A percentile compares a stretch with the other conserved stretches of the same genome.
phyloP scores from a whole-genome alignment of 768 basidiomycete species.

The Mycena albidolilacea region DNA sequence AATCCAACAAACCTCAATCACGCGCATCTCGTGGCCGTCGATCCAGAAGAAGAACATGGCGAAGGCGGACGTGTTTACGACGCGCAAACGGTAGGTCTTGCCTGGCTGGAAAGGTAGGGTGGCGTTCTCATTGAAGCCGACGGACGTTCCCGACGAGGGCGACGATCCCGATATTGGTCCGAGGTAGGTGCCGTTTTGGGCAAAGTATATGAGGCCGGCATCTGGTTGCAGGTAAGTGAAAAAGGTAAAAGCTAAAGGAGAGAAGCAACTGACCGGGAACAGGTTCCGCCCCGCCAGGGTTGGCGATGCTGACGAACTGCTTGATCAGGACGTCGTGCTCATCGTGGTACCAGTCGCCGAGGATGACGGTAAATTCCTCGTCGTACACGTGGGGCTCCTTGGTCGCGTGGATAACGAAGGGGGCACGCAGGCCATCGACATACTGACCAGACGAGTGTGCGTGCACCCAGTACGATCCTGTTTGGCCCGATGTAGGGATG shows the following conservation, averaged over 20 bases:
- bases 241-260: not conserved
- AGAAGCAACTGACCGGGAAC: constrained; percentile 72
- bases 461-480: constrained; percentile 89
- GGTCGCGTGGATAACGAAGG: constrained; percentile 81
- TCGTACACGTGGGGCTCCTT: constrained; percentile 84
- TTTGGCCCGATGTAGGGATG: constrained; percentile 75
- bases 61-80: constrained; percentile 88
- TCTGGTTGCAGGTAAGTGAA: constrained; percentile 58
- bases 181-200: constrained; percentile 81
- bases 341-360: constrained; percentile 95
- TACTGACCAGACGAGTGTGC: constrained; percentile 74
- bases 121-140: constrained; percentile 91
- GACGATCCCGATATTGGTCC: constrained; percentile 68
- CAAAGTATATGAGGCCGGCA: constrained; percentile 87
- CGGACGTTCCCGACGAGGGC: constrained; percentile 65
- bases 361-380: constrained; percentile 88
- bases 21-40: constrained; percentile 87
- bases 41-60: constrained; percentile 89
- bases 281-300: constrained; percentile 91
- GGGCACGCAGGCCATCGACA: constrained; percentile 93
- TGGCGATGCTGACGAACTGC: constrained; percentile 77
- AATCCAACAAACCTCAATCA: constrained; percentile 77
- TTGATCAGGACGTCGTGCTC: constrained; percentile 75
- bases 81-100: constrained; percentile 90
- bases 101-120: constrained; percentile 88